Conservation (phyloP, 1,284 basidiomycete genomes). For the Wallemia hederae region DNA sequence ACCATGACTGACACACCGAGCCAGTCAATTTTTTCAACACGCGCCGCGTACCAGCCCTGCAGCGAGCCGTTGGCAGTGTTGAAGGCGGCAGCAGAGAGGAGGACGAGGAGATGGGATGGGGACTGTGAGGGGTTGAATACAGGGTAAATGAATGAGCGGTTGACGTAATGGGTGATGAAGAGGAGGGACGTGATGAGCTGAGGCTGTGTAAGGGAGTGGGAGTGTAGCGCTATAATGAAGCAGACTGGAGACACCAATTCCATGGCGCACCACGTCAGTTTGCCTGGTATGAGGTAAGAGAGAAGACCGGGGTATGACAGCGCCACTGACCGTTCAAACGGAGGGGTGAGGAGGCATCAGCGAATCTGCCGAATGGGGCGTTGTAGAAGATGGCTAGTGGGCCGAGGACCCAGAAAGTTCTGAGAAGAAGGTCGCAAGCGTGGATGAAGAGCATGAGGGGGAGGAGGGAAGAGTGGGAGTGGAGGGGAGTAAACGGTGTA, state of each 20-base stretch:
- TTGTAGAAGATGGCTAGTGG: conserved; percentile 20
- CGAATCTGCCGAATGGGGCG: conserved; percentile 50
- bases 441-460: background rate
- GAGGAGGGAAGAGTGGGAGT: no score
- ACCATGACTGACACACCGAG: conserved; percentile 34
- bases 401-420: background rate
- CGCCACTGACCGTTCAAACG: conserved; percentile 24
- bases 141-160: conserved; percentile 54
- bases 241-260: background rate
- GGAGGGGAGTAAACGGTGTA: no score
- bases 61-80: conserved; percentile 43
- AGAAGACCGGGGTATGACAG: background rate
- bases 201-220: background rate
- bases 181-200: conserved; percentile 21
- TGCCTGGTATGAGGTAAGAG: background rate
- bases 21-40: conserved; percentile 16
- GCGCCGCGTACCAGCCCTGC: conserved; percentile 19
- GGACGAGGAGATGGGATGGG: conserved; percentile 3
- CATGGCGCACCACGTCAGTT: background rate
- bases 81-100: conserved; percentile 25
- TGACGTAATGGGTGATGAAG: conserved; percentile 49
- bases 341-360: conserved; percentile 22
- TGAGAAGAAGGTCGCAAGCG: background rate
- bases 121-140: conserved; percentile 46
- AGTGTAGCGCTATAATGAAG: background rate